phyloP scores from a whole-genome alignment of 2,329 filamentous ascomycete species.

The Cladosporium colombiae region DNA sequence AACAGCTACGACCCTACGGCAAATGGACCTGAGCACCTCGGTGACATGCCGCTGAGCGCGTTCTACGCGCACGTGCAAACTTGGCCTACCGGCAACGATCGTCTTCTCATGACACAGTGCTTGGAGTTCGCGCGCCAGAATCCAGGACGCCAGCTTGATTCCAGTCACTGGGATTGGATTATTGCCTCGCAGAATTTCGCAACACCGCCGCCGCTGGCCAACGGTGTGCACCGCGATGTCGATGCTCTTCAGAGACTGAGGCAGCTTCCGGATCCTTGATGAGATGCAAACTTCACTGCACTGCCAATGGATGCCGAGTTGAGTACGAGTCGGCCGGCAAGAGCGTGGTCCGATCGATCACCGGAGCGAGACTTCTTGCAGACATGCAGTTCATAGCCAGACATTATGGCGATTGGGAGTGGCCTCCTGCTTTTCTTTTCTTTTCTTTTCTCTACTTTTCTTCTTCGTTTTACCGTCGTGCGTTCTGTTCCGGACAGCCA shows the following conservation, averaged over 20 bases:
- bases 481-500: neutral
- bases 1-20: neutral
- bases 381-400: neutral
- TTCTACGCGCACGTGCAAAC: constrained; percentile 15
- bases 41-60: constrained; percentile 16
- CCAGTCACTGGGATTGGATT: constrained; percentile 24
- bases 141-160: constrained; percentile 21
- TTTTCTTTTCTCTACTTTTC: neutral
- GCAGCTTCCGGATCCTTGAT: neutral
- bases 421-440: neutral
- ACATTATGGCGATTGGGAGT: neutral
- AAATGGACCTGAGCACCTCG: neutral
- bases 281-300: neutral
- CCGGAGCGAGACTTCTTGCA: neutral
- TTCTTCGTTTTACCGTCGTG: neutral
- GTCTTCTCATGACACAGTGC: constrained; percentile 23
- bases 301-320: neutral
- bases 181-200: constrained; percentile 11
- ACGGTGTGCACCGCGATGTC: neutral
- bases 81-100: constrained; percentile 22
- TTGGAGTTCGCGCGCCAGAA: constrained; percentile 22
- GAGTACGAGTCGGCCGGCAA: neutral
- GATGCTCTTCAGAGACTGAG: constrained; percentile 4
- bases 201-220: neutral
- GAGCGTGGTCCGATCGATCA: neutral